Evolutionary conservation across 2,329 filamentous ascomycete genomes (phyloP), one percentile per base, ranked within the genome.

Genomic region (Cercospora janseana): DNA sequence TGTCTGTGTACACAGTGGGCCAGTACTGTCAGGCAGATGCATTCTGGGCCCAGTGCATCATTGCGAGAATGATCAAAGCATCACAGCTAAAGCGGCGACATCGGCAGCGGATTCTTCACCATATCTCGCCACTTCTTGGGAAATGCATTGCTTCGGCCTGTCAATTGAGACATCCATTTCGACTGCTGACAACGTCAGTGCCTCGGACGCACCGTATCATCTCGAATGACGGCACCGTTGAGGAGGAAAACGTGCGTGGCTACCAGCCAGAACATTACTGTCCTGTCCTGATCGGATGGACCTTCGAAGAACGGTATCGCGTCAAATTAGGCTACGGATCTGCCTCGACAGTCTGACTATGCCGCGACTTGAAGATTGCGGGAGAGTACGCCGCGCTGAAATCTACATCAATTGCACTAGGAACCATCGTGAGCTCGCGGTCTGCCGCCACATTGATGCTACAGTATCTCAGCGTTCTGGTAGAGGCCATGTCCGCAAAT

Each of bases 321-420:
- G 15, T 37, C 23, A 20, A 20, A 20, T n/a, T 10, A 15, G 15
- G 8, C n/a, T 73, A 69, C 54, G 72, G 72, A 6, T 61, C 61
- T 4, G 60, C 56, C 32, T 73, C 72, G 5, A 75, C 72, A 0
- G 68, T 72, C 4, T 76, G 73, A 72, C 65, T 75, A 0, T 68
- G 66, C 35, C 66, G 59, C 21, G 70, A 74, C 62, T 62, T 71
- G 6, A 47, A 52, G 41, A 54, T 53, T 35, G 42, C 60, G 18
- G 23, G 57, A 4, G 52, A 56, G 12, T 69, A 65, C 40, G 63
- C 63, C 54, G 62, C 59, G 2, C 23, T 72, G 4, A 72, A 72
- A 41, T 72, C 0, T 66, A 69, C 46, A 59, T 65, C 34, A 65
- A 64, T 16, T 61, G 54, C 7, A 55, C 63, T 1, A 60, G 57